Base-by-base conservation (phyloP, 2,329 filamentous ascomycete genomes). In the Sphaerostilbella broomeana region DNA sequence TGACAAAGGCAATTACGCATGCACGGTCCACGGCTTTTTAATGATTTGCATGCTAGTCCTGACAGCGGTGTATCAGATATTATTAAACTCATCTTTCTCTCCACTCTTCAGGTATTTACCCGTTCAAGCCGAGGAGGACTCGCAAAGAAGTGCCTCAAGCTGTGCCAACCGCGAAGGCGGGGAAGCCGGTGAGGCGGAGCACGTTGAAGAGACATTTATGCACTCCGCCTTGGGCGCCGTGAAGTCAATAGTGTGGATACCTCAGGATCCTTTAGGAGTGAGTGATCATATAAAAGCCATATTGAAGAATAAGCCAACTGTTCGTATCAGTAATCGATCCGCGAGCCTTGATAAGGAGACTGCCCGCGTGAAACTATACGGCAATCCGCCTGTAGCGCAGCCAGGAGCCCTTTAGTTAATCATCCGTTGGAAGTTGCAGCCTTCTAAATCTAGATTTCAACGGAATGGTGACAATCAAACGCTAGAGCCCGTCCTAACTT, bases 61-160 rank as follows among this genome's bases (percentile, higher is more conserved):
- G 11, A 98, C 92, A 0, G 62, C 75, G 2, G 52, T 86, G 4
- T 98, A 84, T 52, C 92, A 98, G 57, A 61, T 82, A 27, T 65
- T 94, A 1, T 70, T 97, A 35, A 95, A 95, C 59, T 67, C 70
- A 38, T 84, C 88, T 0, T 97, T 98, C 51, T 77, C 77, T 0
- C 90, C 92, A 3, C 72, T 98, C 8, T 81, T 94, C 57, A 78
- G 84, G 26, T 95, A 95, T 54, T 68, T 98, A 4, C 92, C 92
- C 0, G 94, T 97, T 47, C 97, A 90, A 0, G 79, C 95, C 39
- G 92, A 98, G 59, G 92, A 97, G 47, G 90, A 95, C 56, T 92
- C 92, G 3, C 59, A 67, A 4, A n/a, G n/a, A n/a, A n/a, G n/a
- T n/a, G 55, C 60, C 13, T 65, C 66, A 33, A 59, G 59, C 17